Base-by-base conservation (phyloP, 116 monocot genomes). In the Papilionanthe hybrid region DNA sequence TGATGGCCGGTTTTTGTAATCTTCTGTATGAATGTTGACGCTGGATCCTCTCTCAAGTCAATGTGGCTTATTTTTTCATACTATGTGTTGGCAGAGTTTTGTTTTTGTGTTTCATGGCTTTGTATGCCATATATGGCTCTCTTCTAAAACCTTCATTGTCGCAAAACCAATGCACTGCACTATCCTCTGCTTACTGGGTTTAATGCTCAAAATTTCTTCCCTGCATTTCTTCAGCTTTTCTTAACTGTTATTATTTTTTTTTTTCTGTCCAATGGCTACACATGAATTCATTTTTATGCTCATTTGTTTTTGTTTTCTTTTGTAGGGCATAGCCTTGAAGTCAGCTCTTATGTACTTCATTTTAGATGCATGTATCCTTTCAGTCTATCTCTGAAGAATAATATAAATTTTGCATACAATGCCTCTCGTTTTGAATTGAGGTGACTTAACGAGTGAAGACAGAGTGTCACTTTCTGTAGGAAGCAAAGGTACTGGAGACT, bases 311-410 rank as follows among this genome's bases (percentile, higher is more conserved):
- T n/a, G 47, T 66, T 81, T 53, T 9, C 37, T 68, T 80, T 83
- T 91, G 82, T 85, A 96, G 96, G 91, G 82, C 41, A 79, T 90
- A 53, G n/a, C 90, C 18, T 87, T 85, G 86, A 88, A 83, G 72
- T 82, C 86, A 15, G 75, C 78, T 72, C 72, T 96, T 13, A 25
- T 81, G 53, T 86, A 87, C 85, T 49, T 96, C 75, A 23, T 90
- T 47, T 66, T 91, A 67, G 96, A 96, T 84, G 81, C 87, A 78
- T 86, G 96, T 96, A 96, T 93, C 93, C 96, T 9, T 75, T 23
- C 7, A 20, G 9, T 79, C 22, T 42, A 74, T 17, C 43, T 78
- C 71, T 30, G 25, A 27, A 58, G 28, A 29, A 43, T 45, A 72
- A 43, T 17, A 67, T 57, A 1, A 8, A 80, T 27, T 12, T 27